phyloP scores from a whole-genome alignment of 352 stramenopile species.

The Phytophthora melonis region DNA sequence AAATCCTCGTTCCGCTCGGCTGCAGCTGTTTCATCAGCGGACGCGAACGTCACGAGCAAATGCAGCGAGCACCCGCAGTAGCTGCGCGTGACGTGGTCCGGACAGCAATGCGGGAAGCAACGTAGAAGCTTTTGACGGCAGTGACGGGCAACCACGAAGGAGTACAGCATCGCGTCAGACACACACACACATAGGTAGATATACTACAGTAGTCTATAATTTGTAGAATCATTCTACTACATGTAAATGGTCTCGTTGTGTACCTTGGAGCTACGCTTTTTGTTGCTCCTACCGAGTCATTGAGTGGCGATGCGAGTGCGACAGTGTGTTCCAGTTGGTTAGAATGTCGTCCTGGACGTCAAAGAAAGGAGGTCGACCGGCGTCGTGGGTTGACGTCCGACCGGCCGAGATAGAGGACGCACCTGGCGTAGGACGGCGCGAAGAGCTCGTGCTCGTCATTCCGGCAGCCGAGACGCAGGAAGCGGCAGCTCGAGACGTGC shows the following conservation, averaged over 20 bases:
- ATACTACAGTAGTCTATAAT: background rate
- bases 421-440: background rate
- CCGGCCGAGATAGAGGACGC: background rate
- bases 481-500: background rate
- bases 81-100: constrained; percentile 32
- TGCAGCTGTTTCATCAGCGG: background rate
- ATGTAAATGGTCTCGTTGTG: background rate
- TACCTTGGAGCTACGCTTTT: constrained; percentile 3
- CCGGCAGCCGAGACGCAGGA: background rate
- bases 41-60: constrained; percentile 30
- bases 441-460: background rate
- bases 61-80: constrained; percentile 46
- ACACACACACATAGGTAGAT: no score
- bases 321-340: background rate
- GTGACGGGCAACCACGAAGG: background rate
- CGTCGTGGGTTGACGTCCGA: background rate
- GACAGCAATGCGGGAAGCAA: constrained; percentile 52
- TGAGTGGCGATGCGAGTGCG: background rate
- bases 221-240: background rate
- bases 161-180: background rate
- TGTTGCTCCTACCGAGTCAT: background rate
- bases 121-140: constrained; percentile 15
- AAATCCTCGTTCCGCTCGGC: constrained; percentile 22
- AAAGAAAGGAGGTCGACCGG: background rate
- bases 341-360: background rate